Evolutionary conservation across 805 yeast genomes (phyloP), one percentile per base, ranked within the genome.

Genomic region (Isabelozyma rhagii): DNA sequence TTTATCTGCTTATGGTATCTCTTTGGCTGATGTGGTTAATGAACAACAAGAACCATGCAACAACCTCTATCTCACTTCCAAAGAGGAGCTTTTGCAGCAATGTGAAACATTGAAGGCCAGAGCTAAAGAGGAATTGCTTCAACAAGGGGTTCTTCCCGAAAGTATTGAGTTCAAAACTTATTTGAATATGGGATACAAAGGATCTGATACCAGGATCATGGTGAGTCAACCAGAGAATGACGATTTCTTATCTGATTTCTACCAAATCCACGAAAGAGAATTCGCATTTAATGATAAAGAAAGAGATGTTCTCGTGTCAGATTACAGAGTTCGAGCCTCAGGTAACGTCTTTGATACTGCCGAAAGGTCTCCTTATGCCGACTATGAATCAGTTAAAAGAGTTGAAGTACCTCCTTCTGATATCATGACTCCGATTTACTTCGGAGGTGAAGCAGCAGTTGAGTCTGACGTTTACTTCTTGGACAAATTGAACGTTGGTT

Each of bases 1-100:
- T 41, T 71, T 90, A 9, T 87, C 96, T 1, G 96, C 97, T 0
- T 90, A 87, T 62, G 97, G 97, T 53, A 90, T 90, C 73, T 83
- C 89, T 2, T 72, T 90, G 31, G 96, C 97, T 2, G 96, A 89
- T 67, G 87, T 89, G 43, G 94, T 88, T 8, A 82, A 82, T 44
- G 96, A 89, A 59, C 73, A 68, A n/a, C 94, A 87, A 65, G 84
- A 83, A 53, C 96, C 96, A 0, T 80, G 85, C 44, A 78, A 86
- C 2, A 59, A 71, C 10, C 62, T 71, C 1, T 60, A 53, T 39
- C 65, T 62, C 3, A 66, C 60, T 50, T 5, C 45, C 13, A 44
- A 47, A 38, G 41, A 44, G 3, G 39, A 36, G 69, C 76, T 42
- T 21, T 41, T 56, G 25, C 43, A 46, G 11, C 40, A 46, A 38